Conservation (phyloP, 2,329 filamentous ascomycete species). For the Tolypocladium endophyticum region DNA sequence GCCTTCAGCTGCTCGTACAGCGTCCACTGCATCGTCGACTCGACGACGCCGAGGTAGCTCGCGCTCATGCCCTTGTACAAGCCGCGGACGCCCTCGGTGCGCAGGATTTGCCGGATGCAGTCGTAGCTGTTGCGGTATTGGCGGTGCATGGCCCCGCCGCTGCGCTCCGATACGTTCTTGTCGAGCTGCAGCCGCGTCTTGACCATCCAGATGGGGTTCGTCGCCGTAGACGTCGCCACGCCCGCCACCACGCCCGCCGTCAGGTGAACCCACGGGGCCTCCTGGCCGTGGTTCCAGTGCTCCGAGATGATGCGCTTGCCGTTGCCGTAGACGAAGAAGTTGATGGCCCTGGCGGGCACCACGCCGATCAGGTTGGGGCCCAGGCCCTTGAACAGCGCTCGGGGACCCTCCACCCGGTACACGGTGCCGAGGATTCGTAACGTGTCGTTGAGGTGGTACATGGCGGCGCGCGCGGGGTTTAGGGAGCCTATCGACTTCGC, state of each 20-base stretch:
- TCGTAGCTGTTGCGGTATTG: constrained; percentile 83
- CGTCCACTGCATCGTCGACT: constrained; percentile 88
- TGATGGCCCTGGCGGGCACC: constrained; percentile 81
- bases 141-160: constrained; percentile 42
- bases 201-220: constrained; percentile 93
- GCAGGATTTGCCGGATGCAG: constrained; percentile 72
- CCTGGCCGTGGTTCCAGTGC: constrained; percentile 58
- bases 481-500: constrained; percentile 36
- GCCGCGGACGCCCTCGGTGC: constrained; percentile 68
- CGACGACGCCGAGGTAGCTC: constrained; percentile 81
- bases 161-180: constrained; percentile 61
- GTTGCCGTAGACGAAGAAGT: constrained; percentile 90
- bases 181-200: constrained; percentile 91
- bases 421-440: constrained; percentile 76
- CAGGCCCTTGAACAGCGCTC: constrained; percentile 85
- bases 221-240: constrained; percentile 78
- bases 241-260: constrained; percentile 67
- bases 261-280: constrained; percentile 69
- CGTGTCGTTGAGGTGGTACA: constrained; percentile 74
- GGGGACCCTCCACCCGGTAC: constrained; percentile 69
- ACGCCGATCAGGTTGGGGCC: constrained; percentile 86
- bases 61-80: constrained; percentile 87
- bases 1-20: constrained; percentile 89
- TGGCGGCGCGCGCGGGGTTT: constrained; percentile 52
- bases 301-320: constrained; percentile 74